These are phyloP conservation scores for Plasmodium relictum DNA, from an alignment of 169 alveolate genomes.

Conservation along the genomic window DNA sequence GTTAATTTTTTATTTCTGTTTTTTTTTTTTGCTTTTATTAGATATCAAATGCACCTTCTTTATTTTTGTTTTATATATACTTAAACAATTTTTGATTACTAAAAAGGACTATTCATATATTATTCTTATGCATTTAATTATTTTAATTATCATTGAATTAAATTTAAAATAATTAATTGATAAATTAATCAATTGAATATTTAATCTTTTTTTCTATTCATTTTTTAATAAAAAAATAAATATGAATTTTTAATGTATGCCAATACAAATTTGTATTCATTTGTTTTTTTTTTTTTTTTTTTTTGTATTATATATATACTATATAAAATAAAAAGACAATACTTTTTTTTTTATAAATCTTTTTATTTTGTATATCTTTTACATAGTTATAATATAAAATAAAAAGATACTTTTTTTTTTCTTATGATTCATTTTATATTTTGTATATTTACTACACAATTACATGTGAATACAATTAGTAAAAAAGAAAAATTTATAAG, in stretches of 20 bases:
- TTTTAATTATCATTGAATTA: constrained; percentile 50
- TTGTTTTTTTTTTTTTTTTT: too few relatives aligned
- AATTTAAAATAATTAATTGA: constrained; percentile 25
- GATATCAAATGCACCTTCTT: constrained; percentile 32
- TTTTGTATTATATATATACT: too few relatives aligned
- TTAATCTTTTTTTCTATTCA: background rate
- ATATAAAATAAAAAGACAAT: too few relatives aligned
- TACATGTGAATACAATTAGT: background rate
- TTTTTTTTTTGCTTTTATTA: background rate
- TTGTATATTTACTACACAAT: constrained; percentile 64
- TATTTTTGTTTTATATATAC: constrained; percentile 16
- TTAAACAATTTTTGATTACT: background rate
- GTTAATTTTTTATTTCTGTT: background rate
- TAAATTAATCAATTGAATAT: constrained; percentile 2
- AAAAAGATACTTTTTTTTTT: constrained; percentile 16
- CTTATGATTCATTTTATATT: background rate
- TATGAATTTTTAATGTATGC: background rate
- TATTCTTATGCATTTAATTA: constrained; percentile 16
- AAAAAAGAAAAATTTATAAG: constrained; percentile 1
- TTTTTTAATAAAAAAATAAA: constrained; percentile 7
- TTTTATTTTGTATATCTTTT: constrained; percentile 51
- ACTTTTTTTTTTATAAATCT: constrained; percentile 6
- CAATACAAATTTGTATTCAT: background rate
- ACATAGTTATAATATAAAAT: constrained; percentile 63
- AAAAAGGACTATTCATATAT: constrained; percentile 5